These are phyloP conservation scores for Leccinum rimulosum DNA, from an alignment of 768 basidiomycete species.

Conservation along the genomic window DNA sequence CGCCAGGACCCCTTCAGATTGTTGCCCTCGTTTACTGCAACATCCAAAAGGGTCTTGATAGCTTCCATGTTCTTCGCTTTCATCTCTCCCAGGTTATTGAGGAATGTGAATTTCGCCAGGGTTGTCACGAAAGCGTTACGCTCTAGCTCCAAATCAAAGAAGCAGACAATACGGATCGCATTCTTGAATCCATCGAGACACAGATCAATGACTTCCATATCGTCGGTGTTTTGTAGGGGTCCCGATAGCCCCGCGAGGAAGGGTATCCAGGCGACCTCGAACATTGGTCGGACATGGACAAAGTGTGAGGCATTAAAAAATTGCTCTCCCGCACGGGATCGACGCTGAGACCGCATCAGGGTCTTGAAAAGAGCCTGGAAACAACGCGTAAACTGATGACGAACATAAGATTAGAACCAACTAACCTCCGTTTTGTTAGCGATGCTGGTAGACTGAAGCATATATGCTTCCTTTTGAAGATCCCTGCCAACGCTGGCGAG, in stretches of 20 bases:
- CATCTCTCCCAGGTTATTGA: slow-evolving; percentile 98
- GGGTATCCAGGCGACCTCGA: slow-evolving; percentile 99
- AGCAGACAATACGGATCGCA: slow-evolving; percentile 95
- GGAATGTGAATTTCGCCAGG: slow-evolving; percentile 92
- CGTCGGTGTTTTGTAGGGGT: slow-evolving; percentile 93
- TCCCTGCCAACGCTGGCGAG: slow-evolving; percentile 91
- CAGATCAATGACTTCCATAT: slow-evolving; percentile 85
- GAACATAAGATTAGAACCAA: slow-evolving; percentile 1
- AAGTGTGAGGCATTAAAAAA: slow-evolving; percentile 97
- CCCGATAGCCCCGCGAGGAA: slow-evolving; percentile 94
- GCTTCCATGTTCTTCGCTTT: slow-evolving; percentile 99
- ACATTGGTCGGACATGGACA: slow-evolving; percentile 97
- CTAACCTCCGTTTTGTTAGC: slow-evolving; percentile 91
- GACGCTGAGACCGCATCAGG: slow-evolving; percentile 89
- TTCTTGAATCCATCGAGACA: slow-evolving; percentile 95
- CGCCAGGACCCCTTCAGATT: slow-evolving; percentile 95
- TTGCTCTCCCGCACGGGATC: slow-evolving; percentile 74
- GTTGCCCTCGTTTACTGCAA: slow-evolving; percentile 96
- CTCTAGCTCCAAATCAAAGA: slow-evolving; percentile 95
- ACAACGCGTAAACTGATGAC: neutral
- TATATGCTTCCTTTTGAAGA: slow-evolving; percentile 93
- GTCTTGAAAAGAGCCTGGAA: slow-evolving; percentile 84
- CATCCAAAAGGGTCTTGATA: slow-evolving; percentile 90
- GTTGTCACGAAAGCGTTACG: slow-evolving; percentile 99
- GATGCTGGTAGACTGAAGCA: slow-evolving; percentile 95